Conservation (phyloP, 805 yeast genomes). For the Metschnikowia lunata region DNA sequence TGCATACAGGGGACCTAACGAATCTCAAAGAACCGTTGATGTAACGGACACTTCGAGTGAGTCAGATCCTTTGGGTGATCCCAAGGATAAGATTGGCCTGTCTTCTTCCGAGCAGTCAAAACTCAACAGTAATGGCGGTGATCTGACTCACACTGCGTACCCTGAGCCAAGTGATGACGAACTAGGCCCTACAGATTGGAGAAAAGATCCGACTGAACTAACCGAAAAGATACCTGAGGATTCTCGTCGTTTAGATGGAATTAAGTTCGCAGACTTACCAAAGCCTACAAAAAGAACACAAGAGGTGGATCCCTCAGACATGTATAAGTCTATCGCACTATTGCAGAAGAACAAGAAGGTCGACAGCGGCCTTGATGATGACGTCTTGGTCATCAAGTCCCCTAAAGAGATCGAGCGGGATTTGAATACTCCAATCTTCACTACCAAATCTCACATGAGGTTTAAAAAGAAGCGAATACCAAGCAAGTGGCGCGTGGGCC, state of each 20-base stretch:
- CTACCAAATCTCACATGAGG: constrained; percentile 18
- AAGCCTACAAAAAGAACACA: constrained; percentile 41
- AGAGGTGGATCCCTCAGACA: constrained; percentile 70
- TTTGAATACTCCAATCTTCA: constrained; percentile 32
- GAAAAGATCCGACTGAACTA: too few relatives aligned
- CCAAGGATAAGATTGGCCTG: constrained; percentile 5
- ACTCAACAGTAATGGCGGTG: constrained; percentile 3
- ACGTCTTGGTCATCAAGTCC: constrained; percentile 70
- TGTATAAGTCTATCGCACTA: constrained; percentile 79
- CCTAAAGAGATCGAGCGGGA: constrained; percentile 65
- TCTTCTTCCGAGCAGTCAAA: constrained; percentile 8
- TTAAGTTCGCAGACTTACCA: constrained; percentile 59
- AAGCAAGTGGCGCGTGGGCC: constrained; percentile 10
- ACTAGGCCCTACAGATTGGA: not conserved
- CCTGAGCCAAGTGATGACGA: not conserved
- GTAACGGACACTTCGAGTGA: not conserved
- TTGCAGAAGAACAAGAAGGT: constrained; percentile 47
- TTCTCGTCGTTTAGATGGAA: constrained; percentile 24
- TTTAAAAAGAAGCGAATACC: constrained; percentile 3
- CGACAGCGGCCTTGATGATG: constrained; percentile 47
- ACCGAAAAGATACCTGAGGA: too few relatives aligned
- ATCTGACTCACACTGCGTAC: not conserved
- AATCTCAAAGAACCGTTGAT: not conserved
- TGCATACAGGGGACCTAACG: not conserved
- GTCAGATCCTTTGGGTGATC: not conserved